phyloP scores from a whole-genome alignment of 2,329 filamentous ascomycete genomes.

The Botryosphaeria dothidea region DNA sequence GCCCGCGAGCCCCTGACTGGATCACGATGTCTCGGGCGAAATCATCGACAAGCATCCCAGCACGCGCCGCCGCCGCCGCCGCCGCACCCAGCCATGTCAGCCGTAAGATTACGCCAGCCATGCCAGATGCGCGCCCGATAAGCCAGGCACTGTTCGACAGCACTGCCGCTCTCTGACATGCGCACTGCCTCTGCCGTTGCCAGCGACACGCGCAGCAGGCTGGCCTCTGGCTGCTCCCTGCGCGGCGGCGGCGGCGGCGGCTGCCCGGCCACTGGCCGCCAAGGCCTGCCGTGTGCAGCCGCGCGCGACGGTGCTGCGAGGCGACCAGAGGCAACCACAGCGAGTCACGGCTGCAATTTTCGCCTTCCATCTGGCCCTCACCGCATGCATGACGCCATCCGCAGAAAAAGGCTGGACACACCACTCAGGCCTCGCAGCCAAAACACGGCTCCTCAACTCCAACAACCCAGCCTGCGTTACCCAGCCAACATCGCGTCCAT shows the following conservation, averaged over 20 bases:
- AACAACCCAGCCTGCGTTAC: conserved; percentile 2
- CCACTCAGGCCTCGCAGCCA: background rate
- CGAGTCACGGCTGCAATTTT: background rate
- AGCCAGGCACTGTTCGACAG: background rate
- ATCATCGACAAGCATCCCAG: conserved; percentile 8
- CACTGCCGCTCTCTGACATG: background rate
- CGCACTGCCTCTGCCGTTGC: background rate
- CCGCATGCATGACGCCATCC: conserved; percentile 15
- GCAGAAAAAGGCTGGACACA: background rate
- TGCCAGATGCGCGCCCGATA: conserved; percentile 1
- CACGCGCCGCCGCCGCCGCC: background rate
- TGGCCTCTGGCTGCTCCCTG: background rate
- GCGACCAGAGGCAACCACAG: conserved; percentile 5
- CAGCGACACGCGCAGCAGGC: background rate
- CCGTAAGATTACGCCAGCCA: conserved; percentile 16
- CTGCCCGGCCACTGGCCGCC: background rate
- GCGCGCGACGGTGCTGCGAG: conserved; percentile 11
- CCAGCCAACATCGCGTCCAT: conserved; percentile 6
- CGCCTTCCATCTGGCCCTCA: background rate
- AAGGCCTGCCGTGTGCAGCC: background rate
- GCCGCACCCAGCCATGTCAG: conserved; percentile 16
- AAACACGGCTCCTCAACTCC: background rate
- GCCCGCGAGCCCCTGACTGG: conserved; percentile 16
- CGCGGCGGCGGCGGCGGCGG: background rate
- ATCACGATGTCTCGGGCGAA: conserved; percentile 14